phyloP scores from a whole-genome alignment of 148 eudicot genomes.

The Oxyria digyna region DNA sequence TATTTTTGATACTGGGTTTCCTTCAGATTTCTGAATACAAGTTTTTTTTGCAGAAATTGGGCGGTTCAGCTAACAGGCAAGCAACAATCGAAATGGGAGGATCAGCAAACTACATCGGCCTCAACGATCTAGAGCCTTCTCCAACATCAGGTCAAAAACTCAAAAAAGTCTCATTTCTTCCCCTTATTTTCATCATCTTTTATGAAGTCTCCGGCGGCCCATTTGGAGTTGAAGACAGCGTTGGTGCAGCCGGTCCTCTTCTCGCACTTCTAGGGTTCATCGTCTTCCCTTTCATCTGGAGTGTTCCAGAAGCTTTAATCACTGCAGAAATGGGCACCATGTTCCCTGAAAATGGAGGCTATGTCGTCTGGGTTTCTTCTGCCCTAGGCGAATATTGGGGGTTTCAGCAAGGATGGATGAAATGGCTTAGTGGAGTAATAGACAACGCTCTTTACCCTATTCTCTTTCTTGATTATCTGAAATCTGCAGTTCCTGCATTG shows the following conservation, averaged over 20 bases:
- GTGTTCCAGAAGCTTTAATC: constrained; percentile 26
- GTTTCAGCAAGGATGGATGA: constrained; percentile 33
- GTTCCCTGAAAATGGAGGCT: constrained; percentile 34
- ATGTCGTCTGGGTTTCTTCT: constrained; percentile 32
- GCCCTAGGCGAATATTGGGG: constrained; percentile 33
- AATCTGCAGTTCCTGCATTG: constrained; percentile 7
- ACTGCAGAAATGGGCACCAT: constrained; percentile 32
- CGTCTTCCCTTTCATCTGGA: constrained; percentile 26
- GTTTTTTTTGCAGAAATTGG: constrained; percentile 17
- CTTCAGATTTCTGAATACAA: neutral
- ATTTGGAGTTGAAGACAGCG: constrained; percentile 27
- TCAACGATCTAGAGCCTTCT: constrained; percentile 12
- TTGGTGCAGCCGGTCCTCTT: constrained; percentile 26
- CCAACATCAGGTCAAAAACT: constrained; percentile 8
- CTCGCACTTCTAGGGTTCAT: constrained; percentile 23
- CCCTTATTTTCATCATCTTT: constrained; percentile 28
- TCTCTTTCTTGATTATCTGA: constrained; percentile 8
- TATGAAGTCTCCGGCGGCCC: constrained; percentile 30
- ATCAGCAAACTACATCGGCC: constrained; percentile 4
- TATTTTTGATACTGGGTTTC: no score
- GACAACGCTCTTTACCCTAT: constrained; percentile 12
- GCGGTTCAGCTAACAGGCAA: constrained; percentile 7
- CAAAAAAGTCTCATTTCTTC: constrained; percentile 17
- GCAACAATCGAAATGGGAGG: constrained; percentile 16
- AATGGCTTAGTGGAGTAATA: constrained; percentile 23